Evolutionary conservation across 768 basidiomycete genomes (phyloP).

Genomic region (Plicaturopsis crispa): DNA sequence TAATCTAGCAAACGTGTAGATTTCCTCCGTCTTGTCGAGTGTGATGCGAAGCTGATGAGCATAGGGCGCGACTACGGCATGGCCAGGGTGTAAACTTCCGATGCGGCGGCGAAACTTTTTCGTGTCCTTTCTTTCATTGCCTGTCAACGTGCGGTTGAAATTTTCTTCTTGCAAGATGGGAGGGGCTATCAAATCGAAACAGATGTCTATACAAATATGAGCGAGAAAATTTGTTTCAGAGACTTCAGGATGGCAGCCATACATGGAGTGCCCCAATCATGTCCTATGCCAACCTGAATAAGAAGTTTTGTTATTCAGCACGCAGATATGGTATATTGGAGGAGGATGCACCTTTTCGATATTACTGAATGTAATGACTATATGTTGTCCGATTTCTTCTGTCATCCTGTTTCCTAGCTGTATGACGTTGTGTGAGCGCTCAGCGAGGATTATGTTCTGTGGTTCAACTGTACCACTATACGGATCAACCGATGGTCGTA

Average conservation of each 20-base stretch:
- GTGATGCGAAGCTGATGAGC: conserved; percentile 64
- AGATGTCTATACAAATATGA: conserved; percentile 37
- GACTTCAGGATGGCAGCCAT: conserved; percentile 1
- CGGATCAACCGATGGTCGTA: conserved; percentile 65
- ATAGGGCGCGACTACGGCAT: conserved; percentile 56
- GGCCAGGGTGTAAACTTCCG: conserved; percentile 49
- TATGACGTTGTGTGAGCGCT: conserved; percentile 4
- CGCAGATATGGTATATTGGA: no score
- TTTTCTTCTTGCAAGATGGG: conserved; percentile 55
- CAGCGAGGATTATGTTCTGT: neutral
- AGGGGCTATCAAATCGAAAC: conserved; percentile 61
- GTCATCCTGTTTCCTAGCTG: conserved; percentile 54
- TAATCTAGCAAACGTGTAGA: conserved; percentile 45
- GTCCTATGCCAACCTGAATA: conserved; percentile 10
- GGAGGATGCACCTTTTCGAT: no score
- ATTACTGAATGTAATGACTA: conserved; percentile 49
- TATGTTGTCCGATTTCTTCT: conserved; percentile 40
- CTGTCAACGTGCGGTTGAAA: conserved; percentile 45
- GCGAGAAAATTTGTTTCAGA: neutral
- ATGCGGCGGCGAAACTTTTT: conserved; percentile 51
- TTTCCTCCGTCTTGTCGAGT: conserved; percentile 43
- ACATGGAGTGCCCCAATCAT: conserved; percentile 25
- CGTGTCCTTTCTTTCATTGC: conserved; percentile 28
- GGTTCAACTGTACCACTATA: conserved; percentile 38
- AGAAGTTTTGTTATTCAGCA: conserved; percentile 45